Conservation (phyloP, 202 grass and related monocot species). For the Bolboschoenoplectus hybrid region DNA sequence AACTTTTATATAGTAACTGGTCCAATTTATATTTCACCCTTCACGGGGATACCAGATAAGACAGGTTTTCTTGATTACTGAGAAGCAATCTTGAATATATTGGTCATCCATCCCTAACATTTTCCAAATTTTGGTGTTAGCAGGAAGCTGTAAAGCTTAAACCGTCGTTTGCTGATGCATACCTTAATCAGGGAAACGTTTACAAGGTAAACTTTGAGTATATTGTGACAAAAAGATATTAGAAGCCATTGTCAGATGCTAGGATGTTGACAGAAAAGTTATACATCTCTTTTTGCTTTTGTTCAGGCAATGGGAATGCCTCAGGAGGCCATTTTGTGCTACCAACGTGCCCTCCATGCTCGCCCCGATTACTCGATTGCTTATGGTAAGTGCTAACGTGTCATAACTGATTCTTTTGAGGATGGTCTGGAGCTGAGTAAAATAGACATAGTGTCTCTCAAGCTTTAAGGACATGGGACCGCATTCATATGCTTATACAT, state of each 20-base stretch:
- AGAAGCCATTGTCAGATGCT: constrained; percentile 15
- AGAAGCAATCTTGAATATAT: constrained; percentile 21
- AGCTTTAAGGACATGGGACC: not conserved
- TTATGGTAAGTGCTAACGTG: constrained; percentile 56
- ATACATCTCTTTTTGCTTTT: constrained; percentile 37
- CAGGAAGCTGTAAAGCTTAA: constrained; percentile 95
- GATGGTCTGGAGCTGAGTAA: not conserved
- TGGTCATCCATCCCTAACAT: not conserved
- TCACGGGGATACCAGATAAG: not conserved
- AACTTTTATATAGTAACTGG: not conserved
- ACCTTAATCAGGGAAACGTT: constrained; percentile 88
- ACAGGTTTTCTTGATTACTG: not conserved
- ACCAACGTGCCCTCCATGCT: constrained; percentile 77
- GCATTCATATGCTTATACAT: constrained; percentile 33
- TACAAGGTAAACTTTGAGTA: constrained; percentile 62
- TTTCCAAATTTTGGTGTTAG: constrained; percentile 30
- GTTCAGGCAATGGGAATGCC: constrained; percentile 77
- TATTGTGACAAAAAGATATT: constrained; percentile 29
- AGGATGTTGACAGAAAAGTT: constrained; percentile 24
- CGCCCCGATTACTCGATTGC: constrained; percentile 77
- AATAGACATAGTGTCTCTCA: not conserved
- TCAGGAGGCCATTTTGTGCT: constrained; percentile 82
- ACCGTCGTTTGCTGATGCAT: constrained; percentile 76
- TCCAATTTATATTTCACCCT: not conserved
- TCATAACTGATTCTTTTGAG: constrained; percentile 25